These are phyloP conservation scores for Coemansia asiatica DNA, from an alignment of 192 early-diverging fungal species.

Conservation along the genomic window DNA sequence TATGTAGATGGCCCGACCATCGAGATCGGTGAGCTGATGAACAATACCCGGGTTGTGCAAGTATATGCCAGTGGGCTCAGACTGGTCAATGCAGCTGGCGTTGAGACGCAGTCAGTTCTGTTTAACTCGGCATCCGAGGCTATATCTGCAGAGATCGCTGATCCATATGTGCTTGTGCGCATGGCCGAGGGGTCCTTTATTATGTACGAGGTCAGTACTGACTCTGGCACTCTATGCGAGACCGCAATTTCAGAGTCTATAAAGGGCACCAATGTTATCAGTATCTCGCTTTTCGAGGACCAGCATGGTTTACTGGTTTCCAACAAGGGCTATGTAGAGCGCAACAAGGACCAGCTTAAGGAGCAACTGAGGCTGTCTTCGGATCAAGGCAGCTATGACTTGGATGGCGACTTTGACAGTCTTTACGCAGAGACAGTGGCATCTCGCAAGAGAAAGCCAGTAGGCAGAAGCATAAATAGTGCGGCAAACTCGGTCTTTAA, in stretches of 20 bases:
- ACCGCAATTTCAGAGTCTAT: conserved; percentile 12
- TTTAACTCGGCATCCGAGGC: conserved; percentile 49
- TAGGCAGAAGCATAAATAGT: not conserved
- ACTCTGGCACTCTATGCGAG: conserved; percentile 29
- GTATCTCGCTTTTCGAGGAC: conserved; percentile 44
- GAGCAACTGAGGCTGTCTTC: not conserved
- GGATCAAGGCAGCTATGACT: not conserved
- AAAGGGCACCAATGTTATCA: conserved; percentile 10
- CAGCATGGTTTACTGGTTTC: conserved; percentile 22
- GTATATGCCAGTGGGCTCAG: conserved; percentile 74
- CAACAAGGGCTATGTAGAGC: conserved; percentile 37
- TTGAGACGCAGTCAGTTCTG: conserved; percentile 30
- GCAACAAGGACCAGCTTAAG: conserved; percentile 18
- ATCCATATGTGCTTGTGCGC: conserved; percentile 79
- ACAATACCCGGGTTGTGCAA: conserved; percentile 77
- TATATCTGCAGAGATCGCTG: conserved; percentile 70
- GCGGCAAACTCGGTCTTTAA: not conserved
- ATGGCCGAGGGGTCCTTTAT: conserved; percentile 63
- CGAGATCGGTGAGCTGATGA: conserved; percentile 69
- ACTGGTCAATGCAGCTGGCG: conserved; percentile 61
- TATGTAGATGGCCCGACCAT: conserved; percentile 75
- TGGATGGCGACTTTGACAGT: conserved; percentile 36
- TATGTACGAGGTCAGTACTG: conserved; percentile 62
- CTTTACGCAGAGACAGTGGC: conserved; percentile 34
- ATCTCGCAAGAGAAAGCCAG: conserved; percentile 21